Conservation (phyloP, 2,329 filamentous ascomycete genomes). For the Xylaria sp. region DNA sequence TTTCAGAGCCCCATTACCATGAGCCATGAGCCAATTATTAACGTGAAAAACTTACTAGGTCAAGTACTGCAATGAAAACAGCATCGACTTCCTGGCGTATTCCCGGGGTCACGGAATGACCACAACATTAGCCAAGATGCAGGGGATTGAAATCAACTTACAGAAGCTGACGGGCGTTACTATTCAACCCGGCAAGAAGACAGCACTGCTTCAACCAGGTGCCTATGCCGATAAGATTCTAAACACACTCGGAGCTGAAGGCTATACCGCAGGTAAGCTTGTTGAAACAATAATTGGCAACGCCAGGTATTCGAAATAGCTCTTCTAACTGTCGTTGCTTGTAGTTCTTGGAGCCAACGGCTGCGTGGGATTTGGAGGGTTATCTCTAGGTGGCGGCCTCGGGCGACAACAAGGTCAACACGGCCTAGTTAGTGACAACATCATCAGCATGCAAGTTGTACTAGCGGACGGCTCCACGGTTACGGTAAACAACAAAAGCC, state of each 20-base stretch:
- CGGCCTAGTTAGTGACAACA: conserved; percentile 42
- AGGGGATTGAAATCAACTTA: conserved; percentile 44
- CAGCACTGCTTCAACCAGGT: conserved; percentile 27
- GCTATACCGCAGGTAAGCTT: conserved; percentile 33
- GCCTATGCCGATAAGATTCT: conserved; percentile 14
- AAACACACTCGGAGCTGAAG: conserved; percentile 27
- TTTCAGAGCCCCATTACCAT: not conserved
- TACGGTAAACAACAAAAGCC: conserved; percentile 25
- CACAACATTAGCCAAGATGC: conserved; percentile 32
- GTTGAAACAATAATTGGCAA: too few relatives aligned
- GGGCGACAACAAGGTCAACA: conserved; percentile 43
- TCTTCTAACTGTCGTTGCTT: not conserved
- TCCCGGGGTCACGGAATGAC: conserved; percentile 42
- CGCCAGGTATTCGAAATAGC: too few relatives aligned
- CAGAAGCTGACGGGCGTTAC: conserved; percentile 34
- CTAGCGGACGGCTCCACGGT: conserved; percentile 37
- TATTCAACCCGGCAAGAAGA: not conserved
- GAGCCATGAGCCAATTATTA: not conserved
- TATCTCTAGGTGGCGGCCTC: conserved; percentile 45
- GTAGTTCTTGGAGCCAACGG: conserved; percentile 32
- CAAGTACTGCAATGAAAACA: conserved; percentile 42
- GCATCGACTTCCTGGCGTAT: conserved; percentile 38
- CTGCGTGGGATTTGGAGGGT: conserved; percentile 43
- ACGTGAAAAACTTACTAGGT: conserved; percentile 26
- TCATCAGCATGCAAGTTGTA: conserved; percentile 40